Evolutionary conservation across 257 asterid species (phyloP).

Genomic region (Vinca minor): DNA sequence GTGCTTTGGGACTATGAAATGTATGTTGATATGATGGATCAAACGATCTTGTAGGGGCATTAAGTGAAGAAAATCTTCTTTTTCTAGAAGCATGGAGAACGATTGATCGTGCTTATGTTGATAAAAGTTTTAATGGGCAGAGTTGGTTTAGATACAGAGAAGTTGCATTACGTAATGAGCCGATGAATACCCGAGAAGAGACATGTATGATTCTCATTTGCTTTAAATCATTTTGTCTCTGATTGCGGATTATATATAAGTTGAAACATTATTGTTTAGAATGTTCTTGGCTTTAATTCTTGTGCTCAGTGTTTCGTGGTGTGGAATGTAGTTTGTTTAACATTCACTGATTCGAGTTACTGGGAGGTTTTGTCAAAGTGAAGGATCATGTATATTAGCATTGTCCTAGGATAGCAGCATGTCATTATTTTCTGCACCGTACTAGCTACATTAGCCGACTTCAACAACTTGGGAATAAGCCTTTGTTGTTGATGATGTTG

Average conservation of each 20-base stretch:
- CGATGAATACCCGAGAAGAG: constrained; percentile 90
- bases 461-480: too few species aligned
- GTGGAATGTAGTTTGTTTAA: constrained; percentile 2
- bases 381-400: background rate
- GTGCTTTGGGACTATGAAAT: too few species aligned
- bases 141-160: constrained; percentile 98
- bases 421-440: background rate
- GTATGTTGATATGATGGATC: constrained; percentile 9
- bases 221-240: too few species aligned
- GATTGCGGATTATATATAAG: too few species aligned
- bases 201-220: constrained; percentile 52
- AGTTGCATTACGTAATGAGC: constrained; percentile 77
- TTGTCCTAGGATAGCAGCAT: background rate
- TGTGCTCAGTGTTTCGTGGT: background rate
- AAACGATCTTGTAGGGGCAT: constrained; percentile 55
- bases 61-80: constrained; percentile 83
- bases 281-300: background rate
- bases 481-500: too few species aligned
- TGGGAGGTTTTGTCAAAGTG: background rate
- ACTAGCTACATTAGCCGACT: background rate
- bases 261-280: too few species aligned
- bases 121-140: constrained; percentile 90
- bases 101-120: constrained; percentile 89
- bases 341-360: background rate
- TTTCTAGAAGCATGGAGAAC: constrained; percentile 99